A percentile compares a stretch with the other conserved stretches of the same genome.
Conservation (phyloP, 768 basidiomycete genomes). For the Phaeotremella skinneri region DNA sequence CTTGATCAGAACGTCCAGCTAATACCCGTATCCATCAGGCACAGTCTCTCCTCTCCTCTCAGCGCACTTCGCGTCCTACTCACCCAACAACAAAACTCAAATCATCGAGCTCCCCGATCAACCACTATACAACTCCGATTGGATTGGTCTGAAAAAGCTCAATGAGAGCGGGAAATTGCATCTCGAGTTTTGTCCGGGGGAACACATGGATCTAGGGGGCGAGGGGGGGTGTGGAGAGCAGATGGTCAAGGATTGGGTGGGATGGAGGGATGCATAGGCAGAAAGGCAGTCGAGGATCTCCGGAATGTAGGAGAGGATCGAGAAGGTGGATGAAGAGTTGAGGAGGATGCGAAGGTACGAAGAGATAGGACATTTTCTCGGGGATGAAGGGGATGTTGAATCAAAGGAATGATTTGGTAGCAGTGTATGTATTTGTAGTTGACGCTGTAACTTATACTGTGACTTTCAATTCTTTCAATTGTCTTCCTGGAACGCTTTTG, state of each 20-base stretch:
- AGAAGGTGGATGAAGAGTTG: no score
- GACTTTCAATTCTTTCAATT: no score
- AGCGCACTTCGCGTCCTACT: conserved; percentile 44
- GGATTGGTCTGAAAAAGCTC: conserved; percentile 41
- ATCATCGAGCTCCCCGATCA: conserved; percentile 31
- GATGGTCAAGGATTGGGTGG: conserved; percentile 42
- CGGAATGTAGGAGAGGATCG: background rate
- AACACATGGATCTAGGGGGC: conserved; percentile 49
- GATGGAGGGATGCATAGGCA: conserved; percentile 17
- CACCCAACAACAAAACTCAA: conserved; percentile 30
- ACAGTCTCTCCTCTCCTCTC: conserved; percentile 50
- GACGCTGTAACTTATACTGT: no score
- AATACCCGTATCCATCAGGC: conserved; percentile 20
- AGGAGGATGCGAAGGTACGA: no score
- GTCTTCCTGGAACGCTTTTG: no score
- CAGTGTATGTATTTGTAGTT: no score
- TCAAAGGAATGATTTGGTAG: no score
- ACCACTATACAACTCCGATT: conserved; percentile 40
- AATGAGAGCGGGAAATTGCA: conserved; percentile 28
- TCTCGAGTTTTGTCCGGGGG: conserved; percentile 42
- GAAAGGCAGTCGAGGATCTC: background rate
- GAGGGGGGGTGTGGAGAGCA: conserved; percentile 38
- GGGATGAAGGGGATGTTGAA: no score
- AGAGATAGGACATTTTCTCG: no score
- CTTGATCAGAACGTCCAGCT: background rate